Conservation (phyloP, 495 filamentous ascomycete species). For the Trichoderma reesei region DNA sequence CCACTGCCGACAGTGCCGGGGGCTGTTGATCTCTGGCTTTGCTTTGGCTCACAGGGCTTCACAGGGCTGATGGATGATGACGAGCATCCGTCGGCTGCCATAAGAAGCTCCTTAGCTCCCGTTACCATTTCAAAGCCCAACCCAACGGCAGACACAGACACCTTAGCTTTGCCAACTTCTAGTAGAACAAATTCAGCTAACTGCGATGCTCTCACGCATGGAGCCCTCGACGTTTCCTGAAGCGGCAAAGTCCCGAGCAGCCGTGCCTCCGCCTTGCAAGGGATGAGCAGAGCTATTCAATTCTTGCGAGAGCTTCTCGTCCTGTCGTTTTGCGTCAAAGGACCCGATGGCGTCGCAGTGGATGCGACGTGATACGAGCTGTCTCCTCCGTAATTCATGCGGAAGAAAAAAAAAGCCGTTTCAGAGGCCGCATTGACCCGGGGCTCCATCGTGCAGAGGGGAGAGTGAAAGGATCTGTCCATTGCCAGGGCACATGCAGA, state of each 20-base stretch:
- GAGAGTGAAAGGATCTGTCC: not conserved
- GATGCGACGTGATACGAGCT: not conserved
- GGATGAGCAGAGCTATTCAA: not conserved
- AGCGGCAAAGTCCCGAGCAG: not conserved
- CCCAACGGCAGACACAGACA: too few relatives aligned
- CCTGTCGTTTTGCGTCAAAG: not conserved
- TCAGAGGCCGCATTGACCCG: not conserved
- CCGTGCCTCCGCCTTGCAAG: slow-evolving; percentile 1
- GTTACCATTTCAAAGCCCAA: not conserved
- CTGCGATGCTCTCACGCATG: not conserved
- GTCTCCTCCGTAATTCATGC: not conserved
- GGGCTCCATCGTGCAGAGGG: not conserved
- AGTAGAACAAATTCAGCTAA: not conserved
- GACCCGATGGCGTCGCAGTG: not conserved
- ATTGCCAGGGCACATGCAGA: not conserved
- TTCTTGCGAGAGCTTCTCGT: not conserved
- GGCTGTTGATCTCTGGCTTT: not conserved
- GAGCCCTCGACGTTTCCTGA: not conserved
- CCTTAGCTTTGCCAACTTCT: not conserved
- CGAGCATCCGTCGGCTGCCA: not conserved
- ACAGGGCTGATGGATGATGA: not conserved
- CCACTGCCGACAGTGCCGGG: not conserved
- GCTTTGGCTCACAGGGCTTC: not conserved
- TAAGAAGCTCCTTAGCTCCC: not conserved
- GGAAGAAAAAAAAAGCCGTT: not conserved